These are phyloP conservation scores for Betula pendula DNA, from an alignment of 306 rosid species.

Conservation along the genomic window DNA sequence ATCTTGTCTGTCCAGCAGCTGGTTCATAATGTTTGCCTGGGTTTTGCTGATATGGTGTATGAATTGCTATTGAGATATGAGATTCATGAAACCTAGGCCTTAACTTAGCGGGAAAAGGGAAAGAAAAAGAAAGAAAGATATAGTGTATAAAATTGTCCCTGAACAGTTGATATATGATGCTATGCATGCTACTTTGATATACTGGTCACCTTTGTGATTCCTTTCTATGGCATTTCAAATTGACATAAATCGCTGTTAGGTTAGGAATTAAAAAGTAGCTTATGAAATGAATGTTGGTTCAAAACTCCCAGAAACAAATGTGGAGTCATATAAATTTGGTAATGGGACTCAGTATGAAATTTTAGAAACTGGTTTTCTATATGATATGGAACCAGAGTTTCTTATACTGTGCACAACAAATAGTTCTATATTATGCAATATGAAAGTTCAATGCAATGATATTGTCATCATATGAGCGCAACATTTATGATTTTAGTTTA, in stretches of 20 bases:
- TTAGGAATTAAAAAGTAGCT: not conserved
- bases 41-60: not conserved
- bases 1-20: conserved; percentile 15
- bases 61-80: not conserved
- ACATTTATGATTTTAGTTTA: not conserved
- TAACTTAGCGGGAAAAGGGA: not conserved
- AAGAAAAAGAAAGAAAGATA: not conserved
- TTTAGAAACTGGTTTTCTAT: not conserved
- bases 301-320: not conserved
- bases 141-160: not conserved
- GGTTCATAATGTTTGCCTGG: not conserved
- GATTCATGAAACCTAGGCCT: not conserved
- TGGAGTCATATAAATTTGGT: not conserved
- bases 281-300: not conserved
- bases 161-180: not conserved
- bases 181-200: not conserved
- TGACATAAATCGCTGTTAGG: not conserved
- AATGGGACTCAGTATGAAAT: not conserved
- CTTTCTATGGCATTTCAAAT: not conserved
- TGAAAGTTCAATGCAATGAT: not conserved
- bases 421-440: not conserved
- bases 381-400: not conserved
- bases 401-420: not conserved
- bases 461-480: not conserved
- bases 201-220: not conserved